Percentiles rank a stretch among this genome's conserved stretches.
phyloP scores from a whole-genome alignment of 208 protist species.

The Perkinsela sp. region DNA sequence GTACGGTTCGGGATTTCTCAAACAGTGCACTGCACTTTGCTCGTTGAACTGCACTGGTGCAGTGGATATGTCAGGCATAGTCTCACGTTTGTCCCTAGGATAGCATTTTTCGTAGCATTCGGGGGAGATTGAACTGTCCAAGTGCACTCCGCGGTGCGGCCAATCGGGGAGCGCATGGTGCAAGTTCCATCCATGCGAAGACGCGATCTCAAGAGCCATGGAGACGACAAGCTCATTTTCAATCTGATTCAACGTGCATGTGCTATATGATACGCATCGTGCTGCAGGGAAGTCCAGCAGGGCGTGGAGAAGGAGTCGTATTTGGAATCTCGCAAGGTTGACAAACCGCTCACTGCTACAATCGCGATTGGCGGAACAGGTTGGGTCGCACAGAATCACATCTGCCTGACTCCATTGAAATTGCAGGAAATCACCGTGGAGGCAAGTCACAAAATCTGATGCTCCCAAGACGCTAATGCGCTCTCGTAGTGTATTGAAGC shows the following conservation, averaged over 20 bases:
- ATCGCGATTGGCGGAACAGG: slow-evolving; percentile 46
- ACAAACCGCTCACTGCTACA: slow-evolving; percentile 21
- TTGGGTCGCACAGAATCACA: slow-evolving; percentile 62
- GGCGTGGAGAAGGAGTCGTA: slow-evolving; percentile 47
- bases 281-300: slow-evolving; percentile 54
- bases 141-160: neutral
- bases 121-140: neutral
- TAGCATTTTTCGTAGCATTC: too few species aligned
- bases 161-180: neutral
- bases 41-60: too few species aligned
- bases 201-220: slow-evolving; percentile 12
- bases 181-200: neutral
- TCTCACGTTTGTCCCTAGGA: too few species aligned
- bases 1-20: neutral
- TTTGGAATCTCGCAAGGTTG: slow-evolving; percentile 40
- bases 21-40: neutral
- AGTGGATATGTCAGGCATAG: too few species aligned
- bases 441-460: slow-evolving; percentile 27
- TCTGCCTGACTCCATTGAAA: slow-evolving; percentile 28
- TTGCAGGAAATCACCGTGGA: slow-evolving; percentile 54
- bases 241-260: slow-evolving; percentile 52
- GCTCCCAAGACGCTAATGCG: slow-evolving; percentile 28
- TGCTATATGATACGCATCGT: slow-evolving; percentile 61
- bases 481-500: slow-evolving; percentile 20
- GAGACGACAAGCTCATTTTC: slow-evolving; percentile 65